A percentile compares a stretch with the other conserved stretches of the same genome.
phyloP scores from a whole-genome alignment of 768 basidiomycete species.

The Rhodotorula kratochvilovae region DNA sequence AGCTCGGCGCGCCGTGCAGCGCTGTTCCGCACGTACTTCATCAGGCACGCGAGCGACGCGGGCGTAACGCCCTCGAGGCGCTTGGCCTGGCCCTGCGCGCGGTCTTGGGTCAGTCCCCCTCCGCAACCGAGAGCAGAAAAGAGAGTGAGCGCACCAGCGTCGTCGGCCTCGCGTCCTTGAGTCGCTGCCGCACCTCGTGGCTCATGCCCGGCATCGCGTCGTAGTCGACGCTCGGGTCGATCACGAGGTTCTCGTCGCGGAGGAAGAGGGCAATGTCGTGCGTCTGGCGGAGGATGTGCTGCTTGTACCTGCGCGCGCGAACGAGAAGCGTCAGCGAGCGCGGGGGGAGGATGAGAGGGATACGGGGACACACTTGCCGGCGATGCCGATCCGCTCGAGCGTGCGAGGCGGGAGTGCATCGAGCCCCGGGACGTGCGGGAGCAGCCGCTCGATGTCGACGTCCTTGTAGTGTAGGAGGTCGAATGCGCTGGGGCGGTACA shows the following conservation, averaged over 20 bases:
- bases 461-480: conserved; percentile 64
- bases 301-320: conserved; percentile 30
- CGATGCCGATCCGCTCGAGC: conserved; percentile 62
- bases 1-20: conserved; percentile 13
- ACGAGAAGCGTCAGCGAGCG: not conserved
- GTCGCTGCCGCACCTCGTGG: conserved; percentile 65
- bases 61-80: conserved; percentile 93
- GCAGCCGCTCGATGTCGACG: conserved; percentile 53
- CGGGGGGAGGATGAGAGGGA: not conserved
- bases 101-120: not conserved
- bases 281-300: conserved; percentile 64
- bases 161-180: conserved; percentile 60
- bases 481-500: conserved; percentile 58
- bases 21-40: conserved; percentile 57
- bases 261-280: conserved; percentile 70
- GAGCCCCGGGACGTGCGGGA: conserved; percentile 55
- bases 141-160: conserved; percentile 60
- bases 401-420: conserved; percentile 54
- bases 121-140: no score
- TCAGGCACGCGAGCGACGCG: conserved; percentile 61
- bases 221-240: conserved; percentile 72
- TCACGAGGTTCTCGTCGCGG: conserved; percentile 66
- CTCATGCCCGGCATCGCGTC: conserved; percentile 62
- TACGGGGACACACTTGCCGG: conserved; percentile 24
- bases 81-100: conserved; percentile 73